phyloP scores from a whole-genome alignment of 345 rosid species.

The Camelina neglecta region DNA sequence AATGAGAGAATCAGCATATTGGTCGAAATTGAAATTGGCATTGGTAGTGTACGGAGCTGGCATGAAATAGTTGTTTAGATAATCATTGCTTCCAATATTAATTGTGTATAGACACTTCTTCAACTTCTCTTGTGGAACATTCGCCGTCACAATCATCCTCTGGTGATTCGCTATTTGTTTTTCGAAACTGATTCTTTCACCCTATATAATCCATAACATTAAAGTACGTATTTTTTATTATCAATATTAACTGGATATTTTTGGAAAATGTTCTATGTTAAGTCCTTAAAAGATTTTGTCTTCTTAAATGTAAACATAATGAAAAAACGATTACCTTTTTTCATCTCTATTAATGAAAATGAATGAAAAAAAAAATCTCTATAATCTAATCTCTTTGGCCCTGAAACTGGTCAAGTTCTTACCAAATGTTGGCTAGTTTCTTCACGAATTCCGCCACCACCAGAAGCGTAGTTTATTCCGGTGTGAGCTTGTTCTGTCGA shows the following conservation, averaged over 20 bases:
- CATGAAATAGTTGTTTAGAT: slow-evolving; percentile 58
- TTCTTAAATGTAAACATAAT: no score
- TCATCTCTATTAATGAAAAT: no score
- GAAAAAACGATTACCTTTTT: no score
- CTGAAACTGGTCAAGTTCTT: background rate
- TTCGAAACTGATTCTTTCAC: slow-evolving; percentile 45
- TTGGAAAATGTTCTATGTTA: no score
- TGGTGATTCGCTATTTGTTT: slow-evolving; percentile 52
- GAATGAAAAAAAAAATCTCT: no score
- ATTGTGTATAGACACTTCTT: slow-evolving; percentile 56
- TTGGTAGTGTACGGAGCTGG: slow-evolving; percentile 37
- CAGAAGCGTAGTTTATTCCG: slow-evolving; percentile 76
- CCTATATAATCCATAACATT: slow-evolving; percentile 42
- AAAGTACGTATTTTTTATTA: no score
- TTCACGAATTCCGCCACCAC: slow-evolving; percentile 60
- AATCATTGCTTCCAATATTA: slow-evolving; percentile 58
- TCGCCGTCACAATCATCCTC: slow-evolving; percentile 25
- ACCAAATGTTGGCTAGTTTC: slow-evolving; percentile 64
- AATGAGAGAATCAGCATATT: slow-evolving; percentile 42
- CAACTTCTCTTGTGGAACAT: slow-evolving; percentile 39
- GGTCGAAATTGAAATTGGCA: slow-evolving; percentile 15
- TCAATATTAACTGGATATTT: no score
- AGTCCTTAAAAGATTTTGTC: no score
- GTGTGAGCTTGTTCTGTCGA: slow-evolving; percentile 39
- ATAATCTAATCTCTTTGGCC: no score